Conservation (phyloP, 2,329 filamentous ascomycete species). For the Colletotrichum spaethianum region DNA sequence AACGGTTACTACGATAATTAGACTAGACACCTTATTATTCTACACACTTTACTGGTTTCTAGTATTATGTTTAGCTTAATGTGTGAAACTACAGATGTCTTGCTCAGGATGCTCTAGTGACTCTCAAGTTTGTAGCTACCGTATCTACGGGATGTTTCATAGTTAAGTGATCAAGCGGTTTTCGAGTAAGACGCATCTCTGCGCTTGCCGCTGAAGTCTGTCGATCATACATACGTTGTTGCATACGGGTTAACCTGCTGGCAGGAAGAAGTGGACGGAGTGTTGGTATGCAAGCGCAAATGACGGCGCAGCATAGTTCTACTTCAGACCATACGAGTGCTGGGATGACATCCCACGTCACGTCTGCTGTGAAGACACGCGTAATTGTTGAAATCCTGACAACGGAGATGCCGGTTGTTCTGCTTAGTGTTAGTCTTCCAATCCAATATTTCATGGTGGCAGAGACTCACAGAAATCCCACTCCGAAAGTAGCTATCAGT, state of each 20-base stretch:
- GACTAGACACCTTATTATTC: too few relatives aligned
- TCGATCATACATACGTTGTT: background rate
- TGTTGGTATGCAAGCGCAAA: slow-evolving; percentile 36
- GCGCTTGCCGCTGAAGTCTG: slow-evolving; percentile 8
- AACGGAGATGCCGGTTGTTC: slow-evolving; percentile 27
- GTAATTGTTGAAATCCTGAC: slow-evolving; percentile 21
- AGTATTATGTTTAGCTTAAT: too few relatives aligned
- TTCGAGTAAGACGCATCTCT: background rate
- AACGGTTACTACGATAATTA: too few relatives aligned
- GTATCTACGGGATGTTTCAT: too few relatives aligned
- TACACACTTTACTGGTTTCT: too few relatives aligned
- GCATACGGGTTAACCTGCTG: background rate
- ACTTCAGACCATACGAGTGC: slow-evolving; percentile 21
- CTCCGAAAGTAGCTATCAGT: slow-evolving; percentile 26
- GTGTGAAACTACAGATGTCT: background rate
- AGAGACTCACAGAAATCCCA: slow-evolving; percentile 32
- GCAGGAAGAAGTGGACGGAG: slow-evolving; percentile 22
- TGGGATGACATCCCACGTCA: slow-evolving; percentile 29
- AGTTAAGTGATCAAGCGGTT: slow-evolving; percentile 8
- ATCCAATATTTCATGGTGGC: too few relatives aligned
- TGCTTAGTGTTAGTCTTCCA: background rate
- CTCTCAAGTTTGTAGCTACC: slow-evolving; percentile 8
- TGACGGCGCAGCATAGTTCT: slow-evolving; percentile 33
- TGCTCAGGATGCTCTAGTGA: slow-evolving; percentile 11
- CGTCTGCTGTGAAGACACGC: slow-evolving; percentile 18